These are phyloP conservation scores for Cladophialophora yegresii DNA, from an alignment of 2,329 filamentous ascomycete genomes.

Conservation along the genomic window DNA sequence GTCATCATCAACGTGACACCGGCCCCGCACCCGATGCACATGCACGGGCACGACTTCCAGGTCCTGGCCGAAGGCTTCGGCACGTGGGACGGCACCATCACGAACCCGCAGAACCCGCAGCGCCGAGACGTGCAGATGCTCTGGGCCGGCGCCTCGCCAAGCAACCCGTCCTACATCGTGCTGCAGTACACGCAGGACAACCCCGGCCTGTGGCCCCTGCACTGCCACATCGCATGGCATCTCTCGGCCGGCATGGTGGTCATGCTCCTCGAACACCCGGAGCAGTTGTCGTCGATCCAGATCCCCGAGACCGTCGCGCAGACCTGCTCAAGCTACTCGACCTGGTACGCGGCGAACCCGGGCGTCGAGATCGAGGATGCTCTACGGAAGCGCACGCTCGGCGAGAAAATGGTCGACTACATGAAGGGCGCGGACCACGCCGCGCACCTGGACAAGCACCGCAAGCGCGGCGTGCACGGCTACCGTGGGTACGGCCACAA, in stretches of 20 bases:
- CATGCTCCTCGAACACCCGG: conserved; percentile 25
- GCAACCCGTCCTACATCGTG: conserved; percentile 41
- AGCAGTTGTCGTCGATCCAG: conserved; percentile 18
- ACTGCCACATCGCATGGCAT: conserved; percentile 46
- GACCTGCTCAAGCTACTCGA: conserved; percentile 20
- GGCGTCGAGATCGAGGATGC: conserved; percentile 22
- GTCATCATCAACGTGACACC: conserved; percentile 34
- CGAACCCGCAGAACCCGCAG: conserved; percentile 42
- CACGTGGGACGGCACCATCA: conserved; percentile 30
- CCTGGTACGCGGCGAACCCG: conserved; percentile 24
- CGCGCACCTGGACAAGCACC: conserved; percentile 20
- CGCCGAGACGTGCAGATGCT: conserved; percentile 44
- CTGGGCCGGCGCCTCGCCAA: conserved; percentile 36
- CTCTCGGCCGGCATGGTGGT: conserved; percentile 28
- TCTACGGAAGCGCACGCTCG: conserved; percentile 19
- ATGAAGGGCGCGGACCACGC: conserved; percentile 17
- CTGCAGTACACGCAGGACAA: conserved; percentile 49
- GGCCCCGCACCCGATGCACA: conserved; percentile 45
- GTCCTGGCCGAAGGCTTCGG: conserved; percentile 32
- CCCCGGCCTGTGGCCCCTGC: conserved; percentile 48
- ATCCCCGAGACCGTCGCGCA: conserved; percentile 18
- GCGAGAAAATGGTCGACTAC: conserved; percentile 22
- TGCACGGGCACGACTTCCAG: conserved; percentile 40
- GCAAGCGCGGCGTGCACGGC: conserved; percentile 14
- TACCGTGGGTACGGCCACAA: conserved; percentile 13